Percentiles rank a stretch among this genome's conserved stretches.
phyloP scores from a whole-genome alignment of 176 grass and related monocot genomes.

The Ensete glaucum region DNA sequence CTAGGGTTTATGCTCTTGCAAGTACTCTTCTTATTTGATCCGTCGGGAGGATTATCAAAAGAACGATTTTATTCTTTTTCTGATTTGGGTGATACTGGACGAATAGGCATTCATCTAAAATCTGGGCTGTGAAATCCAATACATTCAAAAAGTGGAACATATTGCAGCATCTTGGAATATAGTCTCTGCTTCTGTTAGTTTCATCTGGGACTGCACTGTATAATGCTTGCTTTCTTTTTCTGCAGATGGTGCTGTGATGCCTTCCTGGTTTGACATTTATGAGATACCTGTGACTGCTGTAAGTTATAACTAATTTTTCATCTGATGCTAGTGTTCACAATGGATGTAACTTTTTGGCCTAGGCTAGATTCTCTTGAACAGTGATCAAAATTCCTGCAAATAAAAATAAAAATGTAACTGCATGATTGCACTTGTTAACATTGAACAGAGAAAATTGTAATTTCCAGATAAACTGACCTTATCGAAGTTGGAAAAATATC shows the following conservation, averaged over 20 bases:
- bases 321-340: neutral
- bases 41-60: too few relatives aligned
- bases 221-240: neutral
- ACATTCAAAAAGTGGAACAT: too few relatives aligned
- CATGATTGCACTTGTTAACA: too few relatives aligned
- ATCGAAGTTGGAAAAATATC: neutral
- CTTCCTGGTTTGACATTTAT: slow-evolving; percentile 87
- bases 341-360: neutral
- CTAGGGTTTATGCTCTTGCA: neutral
- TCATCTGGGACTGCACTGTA: too few relatives aligned
- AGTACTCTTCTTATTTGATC: neutral
- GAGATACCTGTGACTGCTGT: slow-evolving; percentile 65
- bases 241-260: slow-evolving; percentile 72
- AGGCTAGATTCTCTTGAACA: neutral
- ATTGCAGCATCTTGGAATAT: too few relatives aligned
- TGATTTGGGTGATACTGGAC: too few relatives aligned
- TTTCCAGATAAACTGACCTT: neutral
- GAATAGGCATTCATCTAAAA: too few relatives aligned
- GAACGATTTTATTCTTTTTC: too few relatives aligned
- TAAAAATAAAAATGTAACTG: too few relatives aligned
- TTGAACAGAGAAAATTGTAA: too few relatives aligned
- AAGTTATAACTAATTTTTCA: slow-evolving; percentile 3
- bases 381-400: neutral
- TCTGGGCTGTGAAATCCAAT: too few relatives aligned
- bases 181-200: too few relatives aligned